Percentiles rank a stretch among this genome's conserved stretches.
These are phyloP conservation scores for Backusella liffmaniae DNA, from an alignment of 192 early-diverging fungal genomes.

Conservation along the genomic window DNA sequence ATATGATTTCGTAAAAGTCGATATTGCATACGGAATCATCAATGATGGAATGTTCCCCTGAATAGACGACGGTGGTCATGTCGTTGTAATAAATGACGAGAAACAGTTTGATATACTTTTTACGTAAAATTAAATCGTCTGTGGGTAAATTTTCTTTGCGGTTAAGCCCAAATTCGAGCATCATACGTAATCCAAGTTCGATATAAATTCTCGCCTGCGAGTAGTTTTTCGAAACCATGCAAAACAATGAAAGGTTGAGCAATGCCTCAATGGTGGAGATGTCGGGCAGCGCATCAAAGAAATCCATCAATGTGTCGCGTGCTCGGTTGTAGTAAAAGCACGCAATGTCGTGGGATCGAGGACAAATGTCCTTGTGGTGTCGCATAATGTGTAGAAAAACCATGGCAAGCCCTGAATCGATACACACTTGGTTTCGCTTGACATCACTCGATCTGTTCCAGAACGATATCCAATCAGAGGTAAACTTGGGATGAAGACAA, in stretches of 20 bases:
- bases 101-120: slow-evolving; percentile 28
- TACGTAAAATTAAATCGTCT: slow-evolving; percentile 18
- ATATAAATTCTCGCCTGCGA: slow-evolving; percentile 39
- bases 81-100: slow-evolving; percentile 41
- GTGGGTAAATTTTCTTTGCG: slow-evolving; percentile 11
- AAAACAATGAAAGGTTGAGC: slow-evolving; percentile 34
- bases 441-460: slow-evolving; percentile 35
- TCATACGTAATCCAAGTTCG: slow-evolving; percentile 35
- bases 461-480: slow-evolving; percentile 28
- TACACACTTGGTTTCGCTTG: slow-evolving; percentile 34
- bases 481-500: slow-evolving; percentile 37
- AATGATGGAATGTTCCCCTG: slow-evolving; percentile 21
- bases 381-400: slow-evolving; percentile 38
- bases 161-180: slow-evolving; percentile 36
- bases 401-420: slow-evolving; percentile 34
- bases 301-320: slow-evolving; percentile 30
- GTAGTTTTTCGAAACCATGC: slow-evolving; percentile 27
- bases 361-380: slow-evolving; percentile 29
- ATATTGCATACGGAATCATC: slow-evolving; percentile 29
- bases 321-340: slow-evolving; percentile 32
- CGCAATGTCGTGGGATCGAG: slow-evolving; percentile 24
- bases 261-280: slow-evolving; percentile 35
- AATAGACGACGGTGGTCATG: slow-evolving; percentile 15
- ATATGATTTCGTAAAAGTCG: slow-evolving; percentile 34
- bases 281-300: slow-evolving; percentile 33